Conservation (phyloP, 495 filamentous ascomycete species). For the Hypoxylon intermedium region DNA sequence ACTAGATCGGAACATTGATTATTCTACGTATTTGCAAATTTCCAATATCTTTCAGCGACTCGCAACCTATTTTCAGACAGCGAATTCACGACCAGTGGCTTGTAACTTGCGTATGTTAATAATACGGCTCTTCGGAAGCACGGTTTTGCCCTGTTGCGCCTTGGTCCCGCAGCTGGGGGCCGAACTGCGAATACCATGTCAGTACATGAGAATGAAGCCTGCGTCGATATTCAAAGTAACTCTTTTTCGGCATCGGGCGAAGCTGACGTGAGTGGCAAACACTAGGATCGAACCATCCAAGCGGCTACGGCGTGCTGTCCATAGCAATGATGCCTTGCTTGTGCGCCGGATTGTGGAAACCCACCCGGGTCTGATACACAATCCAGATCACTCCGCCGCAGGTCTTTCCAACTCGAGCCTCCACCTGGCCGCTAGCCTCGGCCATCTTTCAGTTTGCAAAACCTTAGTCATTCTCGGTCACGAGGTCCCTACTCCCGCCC, state of each 20-base stretch:
- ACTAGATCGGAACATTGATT: too few relatives aligned
- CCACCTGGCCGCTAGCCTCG: constrained; percentile 74
- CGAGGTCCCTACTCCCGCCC: constrained; percentile 64
- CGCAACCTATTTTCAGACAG: too few relatives aligned
- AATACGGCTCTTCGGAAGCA: too few relatives aligned
- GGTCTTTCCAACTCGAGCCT: constrained; percentile 74
- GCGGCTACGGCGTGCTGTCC: constrained; percentile 75
- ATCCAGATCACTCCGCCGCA: constrained; percentile 66
- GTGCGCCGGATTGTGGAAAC: constrained; percentile 75
- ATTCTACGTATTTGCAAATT: too few relatives aligned
- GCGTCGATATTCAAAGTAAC: neutral
- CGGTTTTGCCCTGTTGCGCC: too few relatives aligned
- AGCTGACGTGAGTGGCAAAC: neutral
- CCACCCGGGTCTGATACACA: constrained; percentile 70
- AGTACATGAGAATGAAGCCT: neutral
- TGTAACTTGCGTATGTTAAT: too few relatives aligned
- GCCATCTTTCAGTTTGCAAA: constrained; percentile 66
- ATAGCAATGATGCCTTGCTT: constrained; percentile 71
- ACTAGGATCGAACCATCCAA: constrained; percentile 70
- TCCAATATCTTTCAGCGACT: too few relatives aligned
- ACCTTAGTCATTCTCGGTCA: constrained; percentile 62
- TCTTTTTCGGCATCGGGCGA: neutral
- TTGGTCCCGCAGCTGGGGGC: too few relatives aligned
- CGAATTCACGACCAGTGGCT: too few relatives aligned
- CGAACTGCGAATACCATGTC: neutral